These are phyloP conservation scores for Nemania sp. DNA, from an alignment of 2,329 filamentous ascomycete species.

Conservation along the genomic window DNA sequence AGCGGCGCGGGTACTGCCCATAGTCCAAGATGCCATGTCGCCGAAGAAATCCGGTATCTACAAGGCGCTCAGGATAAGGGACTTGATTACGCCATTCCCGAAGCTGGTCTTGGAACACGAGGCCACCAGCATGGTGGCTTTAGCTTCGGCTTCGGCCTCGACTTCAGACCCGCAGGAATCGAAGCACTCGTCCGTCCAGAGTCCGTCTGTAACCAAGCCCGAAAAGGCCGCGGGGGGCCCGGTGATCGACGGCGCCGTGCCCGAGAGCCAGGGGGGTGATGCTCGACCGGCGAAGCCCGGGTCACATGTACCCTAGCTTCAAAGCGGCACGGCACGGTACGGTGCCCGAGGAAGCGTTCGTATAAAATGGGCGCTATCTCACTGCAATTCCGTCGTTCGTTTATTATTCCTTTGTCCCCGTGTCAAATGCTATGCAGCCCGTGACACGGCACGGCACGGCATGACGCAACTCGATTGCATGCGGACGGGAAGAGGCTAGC, in stretches of 20 bases:
- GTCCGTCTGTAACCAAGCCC: background rate
- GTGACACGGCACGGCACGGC: background rate
- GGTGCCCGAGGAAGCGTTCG: no score
- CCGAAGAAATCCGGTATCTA: conserved; percentile 23
- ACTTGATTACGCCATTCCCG: conserved; percentile 30
- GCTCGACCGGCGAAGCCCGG: conserved; percentile 14
- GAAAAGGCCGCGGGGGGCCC: background rate
- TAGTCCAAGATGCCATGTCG: conserved; percentile 23
- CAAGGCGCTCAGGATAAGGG: conserved; percentile 22
- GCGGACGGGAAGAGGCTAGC: background rate
- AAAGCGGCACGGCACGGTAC: background rate
- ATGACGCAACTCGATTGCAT: background rate
- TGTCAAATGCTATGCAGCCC: background rate
- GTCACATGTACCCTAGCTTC: conserved; percentile 5
- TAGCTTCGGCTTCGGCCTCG: background rate
- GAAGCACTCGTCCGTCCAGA: background rate
- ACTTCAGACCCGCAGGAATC: background rate
- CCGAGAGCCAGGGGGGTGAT: background rate
- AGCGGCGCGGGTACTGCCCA: conserved; percentile 12
- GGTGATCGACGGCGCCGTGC: background rate
- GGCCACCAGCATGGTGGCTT: background rate
- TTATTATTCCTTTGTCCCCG: background rate
- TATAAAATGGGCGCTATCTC: background rate
- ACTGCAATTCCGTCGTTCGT: background rate
- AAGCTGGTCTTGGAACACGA: conserved; percentile 24